A percentile compares a stretch with the other conserved stretches of the same genome.
Conservation (phyloP, 176 grass and related monocot species). For the Ensete ventricosum region DNA sequence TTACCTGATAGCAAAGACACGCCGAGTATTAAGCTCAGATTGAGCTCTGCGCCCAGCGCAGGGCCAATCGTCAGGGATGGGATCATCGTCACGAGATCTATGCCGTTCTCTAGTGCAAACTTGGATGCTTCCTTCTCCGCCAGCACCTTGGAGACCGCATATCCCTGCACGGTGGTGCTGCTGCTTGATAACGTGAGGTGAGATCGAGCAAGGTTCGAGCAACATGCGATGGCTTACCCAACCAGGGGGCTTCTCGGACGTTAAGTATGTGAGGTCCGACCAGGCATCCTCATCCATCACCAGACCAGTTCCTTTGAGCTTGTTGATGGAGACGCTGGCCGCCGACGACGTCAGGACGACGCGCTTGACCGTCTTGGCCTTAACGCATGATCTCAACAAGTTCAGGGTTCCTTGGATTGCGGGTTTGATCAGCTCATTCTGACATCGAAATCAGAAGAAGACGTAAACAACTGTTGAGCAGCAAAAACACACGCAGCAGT, state of each 20-base stretch:
- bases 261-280: slow-evolving; percentile 51
- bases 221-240: slow-evolving; percentile 24
- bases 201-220: too few species aligned
- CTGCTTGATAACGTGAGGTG: too few species aligned
- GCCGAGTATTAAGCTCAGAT: slow-evolving; percentile 10
- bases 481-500: too few species aligned
- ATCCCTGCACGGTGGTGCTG: slow-evolving; percentile 34
- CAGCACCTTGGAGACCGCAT: slow-evolving; percentile 39
- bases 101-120: slow-evolving; percentile 41
- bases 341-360: slow-evolving; percentile 60
- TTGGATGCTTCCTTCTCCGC: slow-evolving; percentile 45
- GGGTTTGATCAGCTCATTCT: slow-evolving; percentile 50
- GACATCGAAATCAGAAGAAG: not conserved
- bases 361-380: slow-evolving; percentile 51
- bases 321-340: slow-evolving; percentile 32
- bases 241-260: slow-evolving; percentile 9
- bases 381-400: slow-evolving; percentile 53
- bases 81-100: slow-evolving; percentile 46
- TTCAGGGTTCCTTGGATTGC: slow-evolving; percentile 44
- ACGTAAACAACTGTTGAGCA: not conserved
- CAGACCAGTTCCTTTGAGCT: slow-evolving; percentile 27
- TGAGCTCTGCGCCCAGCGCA: not conserved
- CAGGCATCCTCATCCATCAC: slow-evolving; percentile 54
- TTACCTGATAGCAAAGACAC: slow-evolving; percentile 52
- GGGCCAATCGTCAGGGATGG: slow-evolving; percentile 30